Evolutionary conservation across 495 filamentous ascomycete genomes (phyloP), one percentile per base, ranked within the genome.

Genomic region (Aspergillus kassunensis): DNA sequence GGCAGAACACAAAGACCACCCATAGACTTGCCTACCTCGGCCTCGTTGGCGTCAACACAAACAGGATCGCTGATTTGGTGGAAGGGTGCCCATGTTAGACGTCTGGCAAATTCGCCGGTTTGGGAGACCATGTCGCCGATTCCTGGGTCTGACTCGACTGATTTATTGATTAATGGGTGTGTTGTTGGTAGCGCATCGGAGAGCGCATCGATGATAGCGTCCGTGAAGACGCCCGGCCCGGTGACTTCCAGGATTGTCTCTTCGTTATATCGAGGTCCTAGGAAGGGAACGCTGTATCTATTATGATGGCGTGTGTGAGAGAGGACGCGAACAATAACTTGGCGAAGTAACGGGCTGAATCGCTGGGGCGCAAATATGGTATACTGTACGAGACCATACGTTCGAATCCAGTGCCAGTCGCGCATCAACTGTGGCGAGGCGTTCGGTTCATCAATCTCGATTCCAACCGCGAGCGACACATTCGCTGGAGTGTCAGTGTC

Each of bases 1-100:
- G 73, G 72, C 5, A 77, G 49, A 2, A 74, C 69, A 21, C 68
- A 69, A 0, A 77, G 13, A 2, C 71, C 72, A 10, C 70, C 67
- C 48, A 70, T 62, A 0, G 55, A 33, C 7, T 59, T 58, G 13
- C 53, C 66, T 11, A 46, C 12, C 27, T 21, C 48, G 0, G 62
- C 56, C 19, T 69, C 66, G 0, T 42, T 43, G 0, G 49, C 61
- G 9, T 72, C 63, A 1, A 73, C 57, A 52, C 71, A 77, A 2
- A 73, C 11, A 2, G 66, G 56, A 7, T 66, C 29, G 6, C 57
- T 21, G 11, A 77, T 52, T 15, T 51, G 30, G 40, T 70, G 55
- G 33, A 77, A 77, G 10, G 71, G 71, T 0, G 69, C 71, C 72
- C 72, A 77, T 1, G 72, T 71, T 13, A 77, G 67, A 2, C 68